Base-by-base conservation (phyloP, 768 basidiomycete genomes). In the Auricularia cornea region DNA sequence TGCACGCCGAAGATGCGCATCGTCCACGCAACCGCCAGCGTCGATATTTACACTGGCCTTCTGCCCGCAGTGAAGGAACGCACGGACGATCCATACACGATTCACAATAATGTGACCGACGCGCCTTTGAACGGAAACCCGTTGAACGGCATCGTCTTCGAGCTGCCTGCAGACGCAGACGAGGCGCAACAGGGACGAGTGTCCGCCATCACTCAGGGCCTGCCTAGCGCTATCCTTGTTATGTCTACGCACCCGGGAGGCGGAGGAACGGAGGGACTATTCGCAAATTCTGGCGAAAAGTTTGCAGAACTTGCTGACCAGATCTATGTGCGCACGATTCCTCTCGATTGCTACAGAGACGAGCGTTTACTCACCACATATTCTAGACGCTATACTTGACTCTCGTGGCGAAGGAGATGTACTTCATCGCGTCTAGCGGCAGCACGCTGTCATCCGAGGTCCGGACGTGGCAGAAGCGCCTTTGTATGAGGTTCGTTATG, bases 81-180 rank as follows among this genome's bases (percentile, higher is more conserved):
- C 62, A 79, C 79, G 1, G 75, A 74, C 59, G 79, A 79, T 65
- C 76, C 79, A 1, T 72, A 76, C 2, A 66, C 74, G 10, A 71
- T 80, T 5, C 77, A 73, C 3, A 62, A 62, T 32, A 83, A 80
- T 62, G 68, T 83, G 62, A 82, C 82, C 1, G 79, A 78, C 1
- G 60, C 70, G 3, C 78, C 81, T 3, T 67, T 84, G 44, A 70
- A 77, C 51, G 79, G 81, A 20, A 75, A 71, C 10, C 79, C 81
- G 18, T 84, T 83, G 69, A 86, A 85, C 65, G 84, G 83, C 0
- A 73, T 86, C 60, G 73, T 74, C 41, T 84, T 84, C 70, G 74
- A 81, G 60, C 62, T 82, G 60, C 70, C 69, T 76, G 4, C 79
- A 81, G 69, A 69, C 72, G 62, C 61, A 44, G 61, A 60, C 60